These are phyloP conservation scores for Cutaneotrichosporon sp. DNA, from an alignment of 1,284 basidiomycete genomes.

Conservation along the genomic window DNA sequence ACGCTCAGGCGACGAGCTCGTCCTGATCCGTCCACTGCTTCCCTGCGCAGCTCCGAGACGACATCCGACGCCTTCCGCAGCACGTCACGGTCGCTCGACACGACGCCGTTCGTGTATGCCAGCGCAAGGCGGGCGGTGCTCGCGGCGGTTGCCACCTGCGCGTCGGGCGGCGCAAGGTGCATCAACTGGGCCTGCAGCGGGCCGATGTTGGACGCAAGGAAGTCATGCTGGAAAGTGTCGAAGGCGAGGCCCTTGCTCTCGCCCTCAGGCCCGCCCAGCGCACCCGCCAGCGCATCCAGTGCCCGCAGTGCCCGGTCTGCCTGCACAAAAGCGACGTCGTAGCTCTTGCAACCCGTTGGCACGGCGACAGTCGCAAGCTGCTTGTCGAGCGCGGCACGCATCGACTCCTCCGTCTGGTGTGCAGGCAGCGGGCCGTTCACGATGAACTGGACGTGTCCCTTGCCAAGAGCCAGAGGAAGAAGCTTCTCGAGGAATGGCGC, in stretches of 20 bases:
- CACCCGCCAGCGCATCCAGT: constrained; percentile 35
- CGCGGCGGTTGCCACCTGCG: constrained; percentile 31
- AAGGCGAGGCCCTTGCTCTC: constrained; percentile 28
- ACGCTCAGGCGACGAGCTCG: constrained; percentile 39
- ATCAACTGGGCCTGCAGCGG: constrained; percentile 30
- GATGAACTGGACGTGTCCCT: constrained; percentile 33
- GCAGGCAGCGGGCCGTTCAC: constrained; percentile 43
- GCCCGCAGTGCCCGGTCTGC: constrained; percentile 40
- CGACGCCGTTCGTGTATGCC: constrained; percentile 28
- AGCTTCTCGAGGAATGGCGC: constrained; percentile 14
- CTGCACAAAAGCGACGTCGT: constrained; percentile 34
- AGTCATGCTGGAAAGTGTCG: constrained; percentile 41
- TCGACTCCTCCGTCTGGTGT: constrained; percentile 17
- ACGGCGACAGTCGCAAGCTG: constrained; percentile 23
- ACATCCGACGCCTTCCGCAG: constrained; percentile 24
- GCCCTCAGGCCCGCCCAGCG: constrained; percentile 19
- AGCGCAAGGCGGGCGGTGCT: constrained; percentile 27
- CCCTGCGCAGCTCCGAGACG: constrained; percentile 22
- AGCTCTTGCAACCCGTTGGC: neutral
- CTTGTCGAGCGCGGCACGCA: constrained; percentile 25
- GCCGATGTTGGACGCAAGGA: constrained; percentile 42
- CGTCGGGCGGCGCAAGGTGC: constrained; percentile 8
- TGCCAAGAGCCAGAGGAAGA: constrained; percentile 26
- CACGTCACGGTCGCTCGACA: constrained; percentile 32
- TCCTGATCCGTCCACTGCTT: constrained; percentile 28